Percentiles rank a stretch among this genome's conserved stretches.
Evolutionary conservation across 1,284 basidiomycete genomes (phyloP).

Genomic region (Boletus nobilissimus): DNA sequence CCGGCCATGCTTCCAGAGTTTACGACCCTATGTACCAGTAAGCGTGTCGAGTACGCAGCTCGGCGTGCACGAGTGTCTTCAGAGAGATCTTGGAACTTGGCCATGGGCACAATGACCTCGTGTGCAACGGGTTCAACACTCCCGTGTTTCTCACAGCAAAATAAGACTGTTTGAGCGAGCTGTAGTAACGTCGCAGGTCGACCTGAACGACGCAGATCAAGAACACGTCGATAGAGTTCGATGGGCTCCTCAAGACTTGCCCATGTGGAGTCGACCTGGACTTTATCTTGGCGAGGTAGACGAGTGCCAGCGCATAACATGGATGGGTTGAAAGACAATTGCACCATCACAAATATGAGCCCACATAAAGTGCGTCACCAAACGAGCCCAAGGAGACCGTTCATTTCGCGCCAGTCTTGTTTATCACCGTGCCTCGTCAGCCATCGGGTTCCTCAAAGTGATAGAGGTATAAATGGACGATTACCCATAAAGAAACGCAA

Average conservation of each 20-base stretch:
- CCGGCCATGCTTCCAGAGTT: neutral
- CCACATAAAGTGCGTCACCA: conserved; percentile 65
- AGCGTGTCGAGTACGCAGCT: neutral
- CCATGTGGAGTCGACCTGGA: neutral
- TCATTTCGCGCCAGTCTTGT: conserved; percentile 62
- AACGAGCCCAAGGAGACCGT: conserved; percentile 64
- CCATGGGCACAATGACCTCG: neutral
- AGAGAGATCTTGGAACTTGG: neutral
- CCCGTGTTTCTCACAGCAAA: neutral
- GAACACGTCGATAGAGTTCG: conserved; percentile 6
- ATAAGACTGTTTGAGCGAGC: conserved; percentile 22
- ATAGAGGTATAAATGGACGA: neutral
- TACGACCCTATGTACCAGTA: neutral
- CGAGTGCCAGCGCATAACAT: conserved; percentile 2
- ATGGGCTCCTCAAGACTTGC: neutral
- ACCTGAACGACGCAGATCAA: neutral
- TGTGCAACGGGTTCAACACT: neutral
- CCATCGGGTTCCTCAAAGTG: neutral
- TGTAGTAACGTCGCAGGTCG: conserved; percentile 24
- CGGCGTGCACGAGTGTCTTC: neutral
- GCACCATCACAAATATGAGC: conserved; percentile 47
- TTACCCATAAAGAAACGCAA: conserved; percentile 58
- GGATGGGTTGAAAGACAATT: conserved; percentile 15
- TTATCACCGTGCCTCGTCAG: conserved; percentile 57
- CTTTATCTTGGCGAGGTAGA: conserved; percentile 29